Conservation (phyloP, 192 early-diverging fungal genomes). For the Backusella morwellensis region DNA sequence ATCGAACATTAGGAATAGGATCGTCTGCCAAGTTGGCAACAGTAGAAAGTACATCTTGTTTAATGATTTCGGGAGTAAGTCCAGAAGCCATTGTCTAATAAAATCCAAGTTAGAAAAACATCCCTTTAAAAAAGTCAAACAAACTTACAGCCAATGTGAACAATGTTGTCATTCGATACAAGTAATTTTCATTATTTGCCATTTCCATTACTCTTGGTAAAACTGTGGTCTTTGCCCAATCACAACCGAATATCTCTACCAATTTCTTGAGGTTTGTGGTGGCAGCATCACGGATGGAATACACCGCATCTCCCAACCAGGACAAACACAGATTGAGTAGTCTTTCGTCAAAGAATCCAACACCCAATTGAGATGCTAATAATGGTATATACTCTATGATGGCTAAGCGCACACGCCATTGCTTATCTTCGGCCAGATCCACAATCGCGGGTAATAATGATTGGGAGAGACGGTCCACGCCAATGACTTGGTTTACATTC, state of each 20-base stretch:
- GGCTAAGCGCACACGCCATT: constrained; percentile 98
- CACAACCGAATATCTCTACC: constrained; percentile 97
- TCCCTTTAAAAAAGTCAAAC: no score
- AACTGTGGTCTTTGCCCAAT: constrained; percentile 94
- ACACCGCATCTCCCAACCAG: constrained; percentile 97
- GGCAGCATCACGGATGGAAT: constrained; percentile 96
- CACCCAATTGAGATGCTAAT: constrained; percentile 92
- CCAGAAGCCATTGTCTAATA: constrained; percentile 80
- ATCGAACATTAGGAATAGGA: constrained; percentile 98
- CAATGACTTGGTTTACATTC: constrained; percentile 94
- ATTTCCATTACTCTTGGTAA: constrained; percentile 93
- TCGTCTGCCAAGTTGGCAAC: constrained; percentile 82
- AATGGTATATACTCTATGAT: constrained; percentile 99
- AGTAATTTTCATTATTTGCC: constrained; percentile 86
- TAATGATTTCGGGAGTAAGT: constrained; percentile 85
- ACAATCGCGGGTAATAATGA: constrained; percentile 96
- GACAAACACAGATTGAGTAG: constrained; percentile 93
- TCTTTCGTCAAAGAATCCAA: constrained; percentile 97
- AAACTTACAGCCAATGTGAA: constrained; percentile 84
- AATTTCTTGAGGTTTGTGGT: constrained; percentile 92
- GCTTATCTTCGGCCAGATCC: constrained; percentile 99
- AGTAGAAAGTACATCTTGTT: constrained; percentile 86
- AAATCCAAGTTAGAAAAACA: background rate
- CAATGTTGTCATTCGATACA: constrained; percentile 98
- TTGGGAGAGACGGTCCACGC: constrained; percentile 96